These are phyloP conservation scores for Decorospora gaudefroyi DNA, from an alignment of 2,329 filamentous ascomycete species.

Conservation along the genomic window DNA sequence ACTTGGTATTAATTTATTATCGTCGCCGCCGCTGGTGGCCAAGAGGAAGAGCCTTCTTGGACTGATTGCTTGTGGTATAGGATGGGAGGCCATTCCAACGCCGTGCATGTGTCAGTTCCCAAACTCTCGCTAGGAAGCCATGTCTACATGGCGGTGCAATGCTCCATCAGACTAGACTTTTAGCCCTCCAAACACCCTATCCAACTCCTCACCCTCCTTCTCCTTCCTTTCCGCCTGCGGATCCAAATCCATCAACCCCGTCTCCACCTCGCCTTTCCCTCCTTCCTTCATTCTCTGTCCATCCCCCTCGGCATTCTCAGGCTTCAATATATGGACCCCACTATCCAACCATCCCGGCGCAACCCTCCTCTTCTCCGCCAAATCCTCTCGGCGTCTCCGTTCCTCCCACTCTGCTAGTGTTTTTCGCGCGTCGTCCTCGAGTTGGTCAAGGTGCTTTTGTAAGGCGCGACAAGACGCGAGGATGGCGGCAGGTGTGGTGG, in stretches of 20 bases:
- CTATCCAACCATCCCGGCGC: constrained; percentile 83
- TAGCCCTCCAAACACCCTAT: constrained; percentile 70
- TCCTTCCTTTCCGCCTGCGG: constrained; percentile 38
- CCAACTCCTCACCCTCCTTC: constrained; percentile 64
- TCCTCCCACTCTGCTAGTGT: constrained; percentile 73
- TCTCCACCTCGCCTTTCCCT: constrained; percentile 30
- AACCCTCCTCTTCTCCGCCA: constrained; percentile 77
- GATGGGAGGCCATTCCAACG: too few relatives aligned
- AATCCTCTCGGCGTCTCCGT: constrained; percentile 64
- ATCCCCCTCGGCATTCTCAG: constrained; percentile 60
- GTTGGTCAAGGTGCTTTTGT: constrained; percentile 71
- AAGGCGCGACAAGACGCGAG: constrained; percentile 79
- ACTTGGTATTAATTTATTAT: constrained; percentile 39
- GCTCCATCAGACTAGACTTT: constrained; percentile 7
- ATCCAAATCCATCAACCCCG: constrained; percentile 28
- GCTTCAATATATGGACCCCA: constrained; percentile 65
- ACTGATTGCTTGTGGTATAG: too few relatives aligned
- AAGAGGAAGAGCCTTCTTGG: too few relatives aligned
- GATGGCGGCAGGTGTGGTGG: constrained; percentile 84
- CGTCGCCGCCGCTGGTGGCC: constrained; percentile 34
- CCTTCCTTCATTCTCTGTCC: constrained; percentile 55
- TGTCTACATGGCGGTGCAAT: neutral
- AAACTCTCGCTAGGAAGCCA: too few relatives aligned
- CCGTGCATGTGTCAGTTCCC: too few relatives aligned
- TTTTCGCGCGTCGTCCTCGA: constrained; percentile 68